phyloP scores from a whole-genome alignment of 2,329 filamentous ascomycete genomes.

The Hymenoscyphus infarciens region DNA sequence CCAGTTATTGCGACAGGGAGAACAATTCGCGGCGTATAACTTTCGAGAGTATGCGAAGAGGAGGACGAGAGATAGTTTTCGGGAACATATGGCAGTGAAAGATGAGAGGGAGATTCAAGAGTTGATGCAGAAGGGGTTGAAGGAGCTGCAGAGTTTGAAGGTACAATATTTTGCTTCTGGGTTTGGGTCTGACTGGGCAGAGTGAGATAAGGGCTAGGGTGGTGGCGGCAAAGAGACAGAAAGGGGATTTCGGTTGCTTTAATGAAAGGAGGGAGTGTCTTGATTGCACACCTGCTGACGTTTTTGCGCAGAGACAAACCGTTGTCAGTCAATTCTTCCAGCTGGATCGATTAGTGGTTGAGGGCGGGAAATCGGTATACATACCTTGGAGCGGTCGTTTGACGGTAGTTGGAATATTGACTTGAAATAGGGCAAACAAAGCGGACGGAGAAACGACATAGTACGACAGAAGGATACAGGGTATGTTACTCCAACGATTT shows the following conservation, averaged over 20 bases:
- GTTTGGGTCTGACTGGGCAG: conserved; percentile 31
- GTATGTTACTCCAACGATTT: conserved; percentile 45
- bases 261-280: not conserved
- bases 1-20: conserved; percentile 79
- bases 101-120: conserved; percentile 81
- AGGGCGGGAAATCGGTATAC: conserved; percentile 75
- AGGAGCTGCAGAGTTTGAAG: conserved; percentile 87
- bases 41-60: conserved; percentile 95
- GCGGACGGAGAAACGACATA: conserved; percentile 61
- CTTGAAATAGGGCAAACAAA: conserved; percentile 61
- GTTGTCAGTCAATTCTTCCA: conserved; percentile 94
- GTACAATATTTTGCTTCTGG: conserved; percentile 45
- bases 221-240: not conserved
- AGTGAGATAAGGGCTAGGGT: not conserved
- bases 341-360: conserved; percentile 85
- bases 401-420: not conserved
- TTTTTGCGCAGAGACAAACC: conserved; percentile 73
- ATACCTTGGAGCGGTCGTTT: not conserved
- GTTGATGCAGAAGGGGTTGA: conserved; percentile 80
- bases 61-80: conserved; percentile 85
- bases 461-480: conserved; percentile 75
- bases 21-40: conserved; percentile 91
- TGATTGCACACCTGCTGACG: conserved; percentile 17
- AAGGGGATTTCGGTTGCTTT: conserved; percentile 1
- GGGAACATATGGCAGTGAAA: conserved; percentile 68